Evolutionary conservation across 2,329 filamentous ascomycete species (phyloP), one percentile per base, ranked within the genome.

Genomic region (Penicillium decumbens): DNA sequence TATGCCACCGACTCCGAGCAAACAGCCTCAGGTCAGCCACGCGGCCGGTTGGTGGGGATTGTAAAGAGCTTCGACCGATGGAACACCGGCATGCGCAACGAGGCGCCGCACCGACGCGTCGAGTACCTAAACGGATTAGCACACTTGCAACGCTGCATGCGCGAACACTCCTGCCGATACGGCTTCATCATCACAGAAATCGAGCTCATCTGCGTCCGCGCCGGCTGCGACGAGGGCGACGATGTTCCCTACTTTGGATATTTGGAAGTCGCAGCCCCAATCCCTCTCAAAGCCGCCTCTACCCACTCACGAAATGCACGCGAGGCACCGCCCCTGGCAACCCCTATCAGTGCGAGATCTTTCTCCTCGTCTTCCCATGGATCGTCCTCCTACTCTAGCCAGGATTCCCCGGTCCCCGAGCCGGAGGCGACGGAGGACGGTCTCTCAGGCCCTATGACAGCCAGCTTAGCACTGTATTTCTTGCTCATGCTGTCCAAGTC

Each of bases 141-240:
- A 0, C 89, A 95, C 61, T 77, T 96, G 39, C 92, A 97, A 72
- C 82, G 88, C 66, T 84, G 85, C 65, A 95, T 96, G 89, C 89
- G 92, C 69, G 89, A 95, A 73, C 88, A 95, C 73, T 84, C 85
- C 58, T 95, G 89, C 67, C 85, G 92, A 51, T 97, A 96, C 70
- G 92, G 92, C 47, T 97, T 95, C 77, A 92, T 97, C 70, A 83
- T 96, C 65, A 96, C 89, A 1, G 92, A 96, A 73, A 95, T 95
- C 61, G 92, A 97, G 73, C 83, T 96, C 7, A 85, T 96, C 33
- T 84, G 93, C 60, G 89, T 95, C 1, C 88, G 91, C 62, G 88
- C 87, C 58, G 90, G 91, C 45, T 75, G 72, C 49, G 73, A 81
- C 67, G 59, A 85, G 79, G 63, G 63, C 25, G 73, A 74, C 41